These are phyloP conservation scores for Ploettnerulaceae sp. DNA, from an alignment of 2,329 filamentous ascomycete genomes.

Conservation along the genomic window DNA sequence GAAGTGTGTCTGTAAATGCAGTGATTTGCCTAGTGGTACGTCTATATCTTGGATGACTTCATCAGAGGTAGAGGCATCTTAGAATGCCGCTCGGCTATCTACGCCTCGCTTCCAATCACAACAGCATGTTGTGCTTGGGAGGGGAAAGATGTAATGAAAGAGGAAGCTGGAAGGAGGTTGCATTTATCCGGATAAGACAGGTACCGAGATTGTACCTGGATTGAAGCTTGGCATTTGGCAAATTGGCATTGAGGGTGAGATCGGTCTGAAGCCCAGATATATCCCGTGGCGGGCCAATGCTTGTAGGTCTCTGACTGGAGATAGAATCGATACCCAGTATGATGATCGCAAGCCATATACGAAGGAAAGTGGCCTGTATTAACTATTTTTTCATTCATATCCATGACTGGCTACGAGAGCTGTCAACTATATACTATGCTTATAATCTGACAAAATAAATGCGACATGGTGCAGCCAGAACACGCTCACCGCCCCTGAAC, in stretches of 20 bases:
- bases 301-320: too few relatives aligned
- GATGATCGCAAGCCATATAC: background rate
- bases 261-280: too few relatives aligned
- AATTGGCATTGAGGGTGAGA: background rate
- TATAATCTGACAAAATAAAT: constrained; percentile 4
- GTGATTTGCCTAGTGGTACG: too few relatives aligned
- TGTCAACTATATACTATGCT: constrained; percentile 2
- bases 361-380: background rate
- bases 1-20: too few relatives aligned
- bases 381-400: background rate
- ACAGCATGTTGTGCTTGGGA: background rate
- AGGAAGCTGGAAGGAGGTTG: constrained; percentile 2
- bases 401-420: background rate
- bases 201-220: constrained; percentile 9
- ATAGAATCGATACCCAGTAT: background rate
- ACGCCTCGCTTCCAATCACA: background rate
- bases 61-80: too few relatives aligned
- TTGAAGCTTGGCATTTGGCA: constrained; percentile 1
- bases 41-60: too few relatives aligned
- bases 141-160: constrained; percentile 3
- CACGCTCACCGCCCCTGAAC: background rate
- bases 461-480: background rate
- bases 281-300: too few relatives aligned
- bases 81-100: too few relatives aligned
- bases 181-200: constrained; percentile 11